Conservation (phyloP, 2,329 filamentous ascomycete genomes). For the Didymella lethalis region DNA sequence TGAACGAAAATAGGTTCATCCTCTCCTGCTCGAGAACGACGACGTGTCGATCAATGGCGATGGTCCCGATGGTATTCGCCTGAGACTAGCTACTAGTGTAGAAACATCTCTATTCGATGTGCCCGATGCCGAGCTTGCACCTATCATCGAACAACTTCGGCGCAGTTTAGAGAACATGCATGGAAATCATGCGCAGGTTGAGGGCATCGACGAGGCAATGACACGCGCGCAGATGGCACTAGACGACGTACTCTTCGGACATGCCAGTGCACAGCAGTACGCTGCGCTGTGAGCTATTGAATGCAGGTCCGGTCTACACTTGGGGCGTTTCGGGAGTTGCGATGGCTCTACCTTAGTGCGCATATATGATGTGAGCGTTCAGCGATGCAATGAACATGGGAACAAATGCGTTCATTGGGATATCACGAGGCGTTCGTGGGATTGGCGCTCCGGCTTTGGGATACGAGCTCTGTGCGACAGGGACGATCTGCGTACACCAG, state of each 20-base stretch:
- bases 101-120: conserved; percentile 37
- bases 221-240: conserved; percentile 41
- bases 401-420: conserved; percentile 27
- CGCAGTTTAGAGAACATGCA: conserved; percentile 52
- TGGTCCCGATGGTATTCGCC: conserved; percentile 43
- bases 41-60: conserved; percentile 31
- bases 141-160: conserved; percentile 48
- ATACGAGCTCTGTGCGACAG: conserved; percentile 19
- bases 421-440: conserved; percentile 28
- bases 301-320: conserved; percentile 37
- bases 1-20: conserved; percentile 44
- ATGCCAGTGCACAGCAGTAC: conserved; percentile 43
- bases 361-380: conserved; percentile 17
- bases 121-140: conserved; percentile 43
- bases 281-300: conserved; percentile 42
- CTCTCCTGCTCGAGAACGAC: conserved; percentile 37
- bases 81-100: conserved; percentile 31
- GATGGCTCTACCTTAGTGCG: conserved; percentile 31
- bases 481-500: conserved; percentile 18
- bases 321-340: conserved; percentile 27
- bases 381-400: conserved; percentile 26
- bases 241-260: conserved; percentile 47
- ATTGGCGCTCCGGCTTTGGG: conserved; percentile 26
- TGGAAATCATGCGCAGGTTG: conserved; percentile 49
- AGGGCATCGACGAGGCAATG: conserved; percentile 46